Conservation (phyloP, 257 asterid species). For the Leptodermis oblonga region DNA sequence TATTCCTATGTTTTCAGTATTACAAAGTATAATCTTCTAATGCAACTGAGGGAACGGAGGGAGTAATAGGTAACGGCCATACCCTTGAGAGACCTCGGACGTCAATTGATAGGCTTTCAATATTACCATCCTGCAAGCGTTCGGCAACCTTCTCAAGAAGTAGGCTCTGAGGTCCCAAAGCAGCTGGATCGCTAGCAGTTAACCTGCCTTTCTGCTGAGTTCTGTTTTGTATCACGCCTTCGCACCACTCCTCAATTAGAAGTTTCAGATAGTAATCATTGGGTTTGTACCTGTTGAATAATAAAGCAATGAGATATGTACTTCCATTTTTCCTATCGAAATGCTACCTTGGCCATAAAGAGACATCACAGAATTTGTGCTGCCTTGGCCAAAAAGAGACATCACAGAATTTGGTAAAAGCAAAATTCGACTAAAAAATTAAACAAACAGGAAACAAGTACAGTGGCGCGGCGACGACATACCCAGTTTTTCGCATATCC, state of each 20-base stretch:
- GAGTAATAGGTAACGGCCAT: too few species aligned
- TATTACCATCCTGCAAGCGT: conserved; percentile 66
- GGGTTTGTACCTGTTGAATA: conserved; percentile 64
- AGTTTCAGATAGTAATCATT: conserved; percentile 86
- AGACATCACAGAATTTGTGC: not conserved
- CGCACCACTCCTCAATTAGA: conserved; percentile 96
- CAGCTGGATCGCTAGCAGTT: conserved; percentile 23
- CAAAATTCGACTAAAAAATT: not conserved
- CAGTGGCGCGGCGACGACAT: conserved; percentile 16
- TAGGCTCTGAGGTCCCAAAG: conserved; percentile 50
- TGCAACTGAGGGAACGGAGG: too few species aligned
- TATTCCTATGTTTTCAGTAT: too few species aligned
- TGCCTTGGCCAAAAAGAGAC: not conserved
- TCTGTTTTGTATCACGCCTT: conserved; percentile 69
- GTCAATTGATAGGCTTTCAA: conserved; percentile 61
- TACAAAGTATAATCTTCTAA: too few species aligned
- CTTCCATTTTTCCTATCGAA: not conserved
- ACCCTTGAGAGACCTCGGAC: conserved; percentile 89
- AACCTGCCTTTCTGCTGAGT: conserved; percentile 25
- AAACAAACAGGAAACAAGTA: not conserved
- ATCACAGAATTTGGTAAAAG: not conserved
- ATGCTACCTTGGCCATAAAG: not conserved
- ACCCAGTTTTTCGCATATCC: conserved; percentile 97
- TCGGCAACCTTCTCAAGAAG: conserved; percentile 85
- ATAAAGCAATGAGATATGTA: not conserved